Conservation (phyloP, 495 filamentous ascomycete genomes). For the Antarctomyces pellizariae region DNA sequence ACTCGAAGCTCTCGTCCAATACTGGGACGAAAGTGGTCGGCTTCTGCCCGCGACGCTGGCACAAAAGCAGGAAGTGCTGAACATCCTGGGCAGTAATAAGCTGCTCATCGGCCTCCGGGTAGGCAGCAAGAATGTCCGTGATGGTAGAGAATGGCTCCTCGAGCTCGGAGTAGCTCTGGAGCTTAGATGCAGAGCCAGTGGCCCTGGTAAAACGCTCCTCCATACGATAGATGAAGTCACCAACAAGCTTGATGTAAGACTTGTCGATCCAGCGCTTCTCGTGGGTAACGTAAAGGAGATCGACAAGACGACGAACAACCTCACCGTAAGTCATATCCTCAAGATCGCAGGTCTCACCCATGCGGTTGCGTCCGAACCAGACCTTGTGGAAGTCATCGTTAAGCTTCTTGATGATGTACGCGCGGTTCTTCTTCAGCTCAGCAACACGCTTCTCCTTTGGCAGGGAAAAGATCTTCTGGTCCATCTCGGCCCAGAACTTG, state of each 20-base stretch:
- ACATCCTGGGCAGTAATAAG: conserved; percentile 94
- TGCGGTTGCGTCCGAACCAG: conserved; percentile 85
- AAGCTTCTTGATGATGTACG: conserved; percentile 92
- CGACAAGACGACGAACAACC: conserved; percentile 82
- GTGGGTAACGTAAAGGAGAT: conserved; percentile 88
- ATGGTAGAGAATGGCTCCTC: conserved; percentile 55
- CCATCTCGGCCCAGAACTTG: conserved; percentile 92
- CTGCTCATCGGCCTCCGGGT: conserved; percentile 67
- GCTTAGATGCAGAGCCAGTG: conserved; percentile 42
- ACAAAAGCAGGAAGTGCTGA: conserved; percentile 87
- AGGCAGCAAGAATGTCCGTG: conserved; percentile 54
- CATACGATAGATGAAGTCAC: conserved; percentile 84
- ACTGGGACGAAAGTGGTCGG: conserved; percentile 86
- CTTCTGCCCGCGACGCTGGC: conserved; percentile 82
- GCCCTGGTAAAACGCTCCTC: conserved; percentile 71
- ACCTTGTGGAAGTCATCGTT: conserved; percentile 98
- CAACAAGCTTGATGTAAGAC: conserved; percentile 58
- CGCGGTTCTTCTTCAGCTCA: conserved; percentile 75
- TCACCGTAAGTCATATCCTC: conserved; percentile 97
- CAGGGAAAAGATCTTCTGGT: conserved; percentile 87
- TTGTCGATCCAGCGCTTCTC: conserved; percentile 85
- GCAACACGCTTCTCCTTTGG: conserved; percentile 84
- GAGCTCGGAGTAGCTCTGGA: conserved; percentile 78
- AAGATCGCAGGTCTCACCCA: conserved; percentile 66
- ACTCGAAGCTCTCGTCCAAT: conserved; percentile 88